A percentile compares a stretch with the other conserved stretches of the same genome.
Conservation (phyloP, 768 basidiomycete genomes). For the Floccularia luteovirens region DNA sequence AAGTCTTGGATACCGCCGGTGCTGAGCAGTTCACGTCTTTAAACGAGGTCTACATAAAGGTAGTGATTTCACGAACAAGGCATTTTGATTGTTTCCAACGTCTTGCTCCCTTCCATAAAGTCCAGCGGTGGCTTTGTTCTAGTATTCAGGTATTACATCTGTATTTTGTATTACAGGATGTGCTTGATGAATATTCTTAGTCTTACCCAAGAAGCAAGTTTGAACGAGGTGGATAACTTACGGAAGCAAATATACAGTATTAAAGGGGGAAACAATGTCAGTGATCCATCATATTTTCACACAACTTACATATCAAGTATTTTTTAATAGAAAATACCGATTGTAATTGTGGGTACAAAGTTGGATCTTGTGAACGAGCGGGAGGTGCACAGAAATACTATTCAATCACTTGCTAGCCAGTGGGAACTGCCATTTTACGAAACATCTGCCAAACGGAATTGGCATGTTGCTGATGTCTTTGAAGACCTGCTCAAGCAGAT, state of each 20-base stretch:
- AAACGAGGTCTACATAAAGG: slow-evolving; percentile 80
- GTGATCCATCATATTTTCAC: slow-evolving; percentile 11
- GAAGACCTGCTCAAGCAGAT: slow-evolving; percentile 72
- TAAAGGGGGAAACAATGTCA: slow-evolving; percentile 61
- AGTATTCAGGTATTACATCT: slow-evolving; percentile 56
- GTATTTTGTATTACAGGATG: not conserved
- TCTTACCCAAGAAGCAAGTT: slow-evolving; percentile 73
- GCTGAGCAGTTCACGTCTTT: slow-evolving; percentile 81
- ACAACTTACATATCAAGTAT: not conserved
- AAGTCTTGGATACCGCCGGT: slow-evolving; percentile 78
- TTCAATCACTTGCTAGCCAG: slow-evolving; percentile 52
- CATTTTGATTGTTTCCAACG: slow-evolving; percentile 1
- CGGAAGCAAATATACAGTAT: slow-evolving; percentile 78
- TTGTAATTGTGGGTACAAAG: slow-evolving; percentile 84
- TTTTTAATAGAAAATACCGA: slow-evolving; percentile 53
- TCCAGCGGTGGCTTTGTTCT: slow-evolving; percentile 73
- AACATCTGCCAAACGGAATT: slow-evolving; percentile 82
- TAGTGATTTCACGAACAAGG: slow-evolving; percentile 13
- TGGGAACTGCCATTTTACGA: slow-evolving; percentile 81
- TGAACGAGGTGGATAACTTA: slow-evolving; percentile 73
- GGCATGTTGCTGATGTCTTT: slow-evolving; percentile 75
- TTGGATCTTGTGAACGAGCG: slow-evolving; percentile 76
- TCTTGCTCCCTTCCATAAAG: slow-evolving; percentile 19
- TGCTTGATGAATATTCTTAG: slow-evolving; percentile 24
- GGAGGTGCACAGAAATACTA: slow-evolving; percentile 60